These are phyloP conservation scores for Chytriomyces hyalinus DNA, from an alignment of 192 early-diverging fungal species.

Conservation along the genomic window DNA sequence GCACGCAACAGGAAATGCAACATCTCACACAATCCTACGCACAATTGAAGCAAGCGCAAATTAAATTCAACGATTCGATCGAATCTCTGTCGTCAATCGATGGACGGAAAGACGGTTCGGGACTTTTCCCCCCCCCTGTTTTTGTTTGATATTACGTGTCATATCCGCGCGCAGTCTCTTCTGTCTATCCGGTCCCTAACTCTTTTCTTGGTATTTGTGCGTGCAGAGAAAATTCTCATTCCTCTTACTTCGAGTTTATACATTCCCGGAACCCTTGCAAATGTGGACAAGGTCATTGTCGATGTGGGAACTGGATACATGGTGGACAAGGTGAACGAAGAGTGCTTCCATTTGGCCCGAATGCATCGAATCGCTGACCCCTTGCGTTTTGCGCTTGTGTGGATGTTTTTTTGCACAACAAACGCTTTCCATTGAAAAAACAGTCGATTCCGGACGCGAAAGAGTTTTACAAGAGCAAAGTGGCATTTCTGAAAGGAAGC, in stretches of 20 bases:
- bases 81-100: conserved; percentile 70
- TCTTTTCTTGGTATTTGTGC: no score
- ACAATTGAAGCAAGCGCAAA: conserved; percentile 86
- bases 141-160: background rate
- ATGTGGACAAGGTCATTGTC: conserved; percentile 85
- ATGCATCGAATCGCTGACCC: background rate
- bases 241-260: conserved; percentile 84
- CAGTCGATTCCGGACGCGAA: conserved; percentile 79
- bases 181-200: background rate
- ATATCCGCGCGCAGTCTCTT: background rate
- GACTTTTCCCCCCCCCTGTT: background rate
- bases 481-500: conserved; percentile 81
- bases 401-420: background rate
- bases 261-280: conserved; percentile 84
- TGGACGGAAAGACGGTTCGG: conserved; percentile 55
- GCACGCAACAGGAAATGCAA: conserved; percentile 73
- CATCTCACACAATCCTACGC: conserved; percentile 83
- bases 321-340: conserved; percentile 80
- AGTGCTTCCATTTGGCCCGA: conserved; percentile 9
- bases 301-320: conserved; percentile 98
- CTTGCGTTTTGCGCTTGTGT: background rate
- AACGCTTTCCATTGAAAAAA: background rate
- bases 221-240: conserved; percentile 71
- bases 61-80: conserved; percentile 82
- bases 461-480: conserved; percentile 82